Evolutionary conservation across 2,329 filamentous ascomycete genomes (phyloP).

Genomic region (Pestalotiopsis sp.): DNA sequence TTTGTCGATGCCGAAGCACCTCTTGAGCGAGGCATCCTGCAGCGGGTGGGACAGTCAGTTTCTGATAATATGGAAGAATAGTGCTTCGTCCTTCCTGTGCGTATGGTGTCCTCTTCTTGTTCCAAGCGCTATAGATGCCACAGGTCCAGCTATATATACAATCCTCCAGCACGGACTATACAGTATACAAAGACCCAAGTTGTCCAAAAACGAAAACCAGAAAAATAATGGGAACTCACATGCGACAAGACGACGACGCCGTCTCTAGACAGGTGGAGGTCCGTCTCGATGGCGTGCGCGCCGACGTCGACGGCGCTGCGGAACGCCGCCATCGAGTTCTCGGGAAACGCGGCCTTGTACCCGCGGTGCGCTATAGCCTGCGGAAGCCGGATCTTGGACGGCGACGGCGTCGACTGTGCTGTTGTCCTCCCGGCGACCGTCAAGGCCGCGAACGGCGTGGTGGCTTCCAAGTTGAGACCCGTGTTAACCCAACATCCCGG

Average conservation of each 20-base stretch:
- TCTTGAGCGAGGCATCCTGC: constrained; percentile 75
- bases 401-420: neutral
- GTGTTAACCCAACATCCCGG: neutral
- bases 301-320: constrained; percentile 72
- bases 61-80: no score
- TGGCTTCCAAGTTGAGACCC: neutral
- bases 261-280: constrained; percentile 82
- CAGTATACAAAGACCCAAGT: neutral
- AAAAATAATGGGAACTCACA: constrained; percentile 45
- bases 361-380: constrained; percentile 80
- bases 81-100: neutral
- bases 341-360: constrained; percentile 76
- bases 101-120: neutral
- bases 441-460: constrained; percentile 4
- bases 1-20: constrained; percentile 78
- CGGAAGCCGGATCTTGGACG: constrained; percentile 44
- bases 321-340: constrained; percentile 86
- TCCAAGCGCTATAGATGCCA: neutral
- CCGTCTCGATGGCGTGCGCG: constrained; percentile 83
- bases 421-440: neutral
- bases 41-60: no score
- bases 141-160: neutral
- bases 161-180: neutral
- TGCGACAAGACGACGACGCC: constrained; percentile 85
- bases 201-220: neutral